Percentiles rank a stretch among this genome's conserved stretches.
phyloP scores from a whole-genome alignment of 169 alveolate species.

The Eimeria zaria region DNA sequence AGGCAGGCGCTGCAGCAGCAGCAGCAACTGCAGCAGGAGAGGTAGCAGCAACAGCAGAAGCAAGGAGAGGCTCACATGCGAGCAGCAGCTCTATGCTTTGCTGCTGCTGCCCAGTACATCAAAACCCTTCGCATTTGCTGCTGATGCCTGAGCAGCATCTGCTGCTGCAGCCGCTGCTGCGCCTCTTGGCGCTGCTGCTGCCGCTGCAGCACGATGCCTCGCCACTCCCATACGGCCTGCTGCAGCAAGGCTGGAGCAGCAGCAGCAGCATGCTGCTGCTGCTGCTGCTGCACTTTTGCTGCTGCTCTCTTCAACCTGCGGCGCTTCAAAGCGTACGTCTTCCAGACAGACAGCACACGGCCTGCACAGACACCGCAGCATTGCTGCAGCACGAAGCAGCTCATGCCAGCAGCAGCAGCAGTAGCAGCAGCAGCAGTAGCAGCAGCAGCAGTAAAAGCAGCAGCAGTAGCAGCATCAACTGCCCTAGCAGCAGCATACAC shows the following conservation, averaged over 20 bases:
- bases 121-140: constrained; percentile 35
- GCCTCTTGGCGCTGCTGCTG: constrained; percentile 59
- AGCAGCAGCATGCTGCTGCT: constrained; percentile 1
- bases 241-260: constrained; percentile 29
- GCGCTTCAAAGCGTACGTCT: neutral
- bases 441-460: constrained; percentile 6
- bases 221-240: constrained; percentile 16
- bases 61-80: neutral
- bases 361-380: constrained; percentile 24
- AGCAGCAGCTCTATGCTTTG: constrained; percentile 56
- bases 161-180: constrained; percentile 62
- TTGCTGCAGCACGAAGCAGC: too few species aligned
- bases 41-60: too few species aligned
- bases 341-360: constrained; percentile 10
- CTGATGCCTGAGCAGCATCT: constrained; percentile 31
- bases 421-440: neutral
- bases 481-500: too few species aligned
- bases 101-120: constrained; percentile 30
- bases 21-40: neutral
- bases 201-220: constrained; percentile 37
- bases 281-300: constrained; percentile 1
- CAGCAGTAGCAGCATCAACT: too few species aligned
- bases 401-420: too few species aligned
- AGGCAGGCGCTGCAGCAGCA: constrained; percentile 13
- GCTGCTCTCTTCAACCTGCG: constrained; percentile 33